Percentiles rank a stretch among this genome's conserved stretches.
Conservation (phyloP, 148 eudicot species). For the Vaccinium corymbosum region DNA sequence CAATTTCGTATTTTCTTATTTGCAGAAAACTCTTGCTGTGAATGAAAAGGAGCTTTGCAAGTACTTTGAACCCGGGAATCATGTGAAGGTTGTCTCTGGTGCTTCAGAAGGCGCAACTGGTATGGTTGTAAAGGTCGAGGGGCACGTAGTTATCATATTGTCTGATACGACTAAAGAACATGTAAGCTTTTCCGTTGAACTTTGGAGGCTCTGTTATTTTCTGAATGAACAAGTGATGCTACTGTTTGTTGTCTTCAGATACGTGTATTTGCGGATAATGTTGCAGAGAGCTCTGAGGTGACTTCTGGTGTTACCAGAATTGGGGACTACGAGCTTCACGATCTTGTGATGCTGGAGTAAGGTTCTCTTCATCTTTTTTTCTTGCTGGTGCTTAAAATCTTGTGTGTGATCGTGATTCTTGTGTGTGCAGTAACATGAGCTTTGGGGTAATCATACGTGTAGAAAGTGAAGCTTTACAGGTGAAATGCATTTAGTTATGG, state of each 20-base stretch:
- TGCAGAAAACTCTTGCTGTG: slow-evolving; percentile 80
- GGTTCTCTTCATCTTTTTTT: slow-evolving; percentile 15
- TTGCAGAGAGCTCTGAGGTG: slow-evolving; percentile 97
- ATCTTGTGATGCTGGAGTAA: slow-evolving; percentile 93
- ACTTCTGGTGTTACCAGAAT: slow-evolving; percentile 87
- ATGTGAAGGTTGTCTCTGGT: slow-evolving; percentile 93
- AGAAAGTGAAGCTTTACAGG: slow-evolving; percentile 98
- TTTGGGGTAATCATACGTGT: slow-evolving; percentile 98
- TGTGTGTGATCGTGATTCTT: slow-evolving; percentile 1
- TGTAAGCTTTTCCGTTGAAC: slow-evolving; percentile 34
- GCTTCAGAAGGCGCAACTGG: slow-evolving; percentile 95
- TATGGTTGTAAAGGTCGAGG: slow-evolving; percentile 92
- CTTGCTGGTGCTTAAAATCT: slow-evolving; percentile 9
- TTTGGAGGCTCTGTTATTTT: not conserved
- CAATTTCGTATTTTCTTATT: not conserved
- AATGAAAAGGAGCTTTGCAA: slow-evolving; percentile 92
- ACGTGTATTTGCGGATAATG: slow-evolving; percentile 93
- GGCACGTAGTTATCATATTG: slow-evolving; percentile 74
- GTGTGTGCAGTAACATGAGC: slow-evolving; percentile 74
- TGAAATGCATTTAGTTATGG: slow-evolving; percentile 24
- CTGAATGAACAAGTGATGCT: slow-evolving; percentile 9
- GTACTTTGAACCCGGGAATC: slow-evolving; percentile 94
- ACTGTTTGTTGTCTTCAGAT: slow-evolving; percentile 37
- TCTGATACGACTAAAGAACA: slow-evolving; percentile 97
- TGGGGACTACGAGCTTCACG: slow-evolving; percentile 97